Evolutionary conservation across 2,329 filamentous ascomycete species (phyloP).

Genomic region (Aspergillus japonicus): DNA sequence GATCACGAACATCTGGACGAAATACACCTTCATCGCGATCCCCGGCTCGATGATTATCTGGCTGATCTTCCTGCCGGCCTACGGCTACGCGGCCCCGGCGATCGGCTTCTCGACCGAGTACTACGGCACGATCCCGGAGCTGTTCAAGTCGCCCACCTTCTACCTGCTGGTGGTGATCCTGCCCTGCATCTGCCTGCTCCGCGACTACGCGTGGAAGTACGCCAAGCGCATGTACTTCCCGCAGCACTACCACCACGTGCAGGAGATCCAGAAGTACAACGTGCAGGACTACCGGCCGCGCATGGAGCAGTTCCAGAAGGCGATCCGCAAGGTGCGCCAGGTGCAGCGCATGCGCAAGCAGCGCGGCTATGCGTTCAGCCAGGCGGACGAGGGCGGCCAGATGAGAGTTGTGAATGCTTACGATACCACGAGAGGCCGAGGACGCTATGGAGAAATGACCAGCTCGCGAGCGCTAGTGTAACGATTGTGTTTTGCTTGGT

Average conservation of each 20-base stretch:
- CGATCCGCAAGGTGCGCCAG: constrained; percentile 95
- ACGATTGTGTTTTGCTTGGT: constrained; percentile 8
- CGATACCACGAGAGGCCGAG: constrained; percentile 89
- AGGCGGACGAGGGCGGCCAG: constrained; percentile 88
- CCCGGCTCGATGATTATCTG: constrained; percentile 90
- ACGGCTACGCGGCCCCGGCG: constrained; percentile 81
- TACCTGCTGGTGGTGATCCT: constrained; percentile 86
- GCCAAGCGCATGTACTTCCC: constrained; percentile 95
- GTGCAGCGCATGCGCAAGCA: constrained; percentile 99
- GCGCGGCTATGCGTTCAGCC: constrained; percentile 95
- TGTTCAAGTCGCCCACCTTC: constrained; percentile 81
- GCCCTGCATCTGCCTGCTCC: constrained; percentile 74
- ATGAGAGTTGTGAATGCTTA: constrained; percentile 94
- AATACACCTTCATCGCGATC: constrained; percentile 94
- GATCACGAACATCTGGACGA: constrained; percentile 97
- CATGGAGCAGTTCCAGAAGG: constrained; percentile 99
- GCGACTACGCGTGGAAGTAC: constrained; percentile 97
- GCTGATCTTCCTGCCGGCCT: constrained; percentile 85
- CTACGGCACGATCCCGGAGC: constrained; percentile 73
- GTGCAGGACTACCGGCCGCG: constrained; percentile 97
- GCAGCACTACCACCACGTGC: constrained; percentile 94
- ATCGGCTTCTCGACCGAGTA: constrained; percentile 80
- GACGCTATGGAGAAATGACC: constrained; percentile 93
- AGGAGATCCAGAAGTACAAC: constrained; percentile 99
- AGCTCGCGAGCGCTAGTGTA: constrained; percentile 50